A percentile compares a stretch with the other conserved stretches of the same genome.
Evolutionary conservation across 2,329 filamentous ascomycete genomes (phyloP).

Genomic region (Fusarium hainanense): DNA sequence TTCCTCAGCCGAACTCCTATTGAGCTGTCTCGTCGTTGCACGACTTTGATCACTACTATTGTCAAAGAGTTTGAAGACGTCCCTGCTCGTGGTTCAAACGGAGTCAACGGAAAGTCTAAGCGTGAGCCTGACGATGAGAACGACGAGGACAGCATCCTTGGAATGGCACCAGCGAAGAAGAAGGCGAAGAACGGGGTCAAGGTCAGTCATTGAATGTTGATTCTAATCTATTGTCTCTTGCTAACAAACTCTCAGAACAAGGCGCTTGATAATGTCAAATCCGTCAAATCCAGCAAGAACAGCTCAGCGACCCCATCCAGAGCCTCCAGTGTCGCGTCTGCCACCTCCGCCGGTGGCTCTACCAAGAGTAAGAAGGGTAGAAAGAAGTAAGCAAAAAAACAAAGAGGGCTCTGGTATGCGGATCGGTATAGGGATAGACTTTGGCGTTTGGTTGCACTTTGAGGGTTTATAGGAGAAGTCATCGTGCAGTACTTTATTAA

Average conservation of each 20-base stretch:
- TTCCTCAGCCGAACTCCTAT: constrained; percentile 94
- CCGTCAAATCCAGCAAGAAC: constrained; percentile 82
- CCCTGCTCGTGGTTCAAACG: constrained; percentile 65
- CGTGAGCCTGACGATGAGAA: constrained; percentile 84
- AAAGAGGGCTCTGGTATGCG: constrained; percentile 7
- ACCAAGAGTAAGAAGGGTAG: constrained; percentile 61
- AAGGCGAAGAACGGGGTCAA: constrained; percentile 91
- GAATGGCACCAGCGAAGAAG: constrained; percentile 90
- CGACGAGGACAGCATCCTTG: constrained; percentile 82
- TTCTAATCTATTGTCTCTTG: not conserved
- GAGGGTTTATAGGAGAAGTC: constrained; percentile 25
- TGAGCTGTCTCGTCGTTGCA: constrained; percentile 92
- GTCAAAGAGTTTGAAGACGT: constrained; percentile 90
- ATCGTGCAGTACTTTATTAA: constrained; percentile 33
- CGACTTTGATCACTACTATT: constrained; percentile 92
- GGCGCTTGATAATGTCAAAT: constrained; percentile 88
- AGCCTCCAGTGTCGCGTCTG: constrained; percentile 88
- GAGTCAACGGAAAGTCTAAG: constrained; percentile 76
- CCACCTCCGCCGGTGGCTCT: constrained; percentile 66
- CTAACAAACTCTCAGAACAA: constrained; percentile 76
- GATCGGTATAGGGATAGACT: constrained; percentile 30
- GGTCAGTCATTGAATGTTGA: constrained; percentile 60
- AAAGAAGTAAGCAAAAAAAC: constrained; percentile 46
- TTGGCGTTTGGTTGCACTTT: constrained; percentile 45
- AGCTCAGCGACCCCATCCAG: constrained; percentile 83